Evolutionary conservation across 768 basidiomycete species (phyloP).

Genomic region (Amanita molliuscula): DNA sequence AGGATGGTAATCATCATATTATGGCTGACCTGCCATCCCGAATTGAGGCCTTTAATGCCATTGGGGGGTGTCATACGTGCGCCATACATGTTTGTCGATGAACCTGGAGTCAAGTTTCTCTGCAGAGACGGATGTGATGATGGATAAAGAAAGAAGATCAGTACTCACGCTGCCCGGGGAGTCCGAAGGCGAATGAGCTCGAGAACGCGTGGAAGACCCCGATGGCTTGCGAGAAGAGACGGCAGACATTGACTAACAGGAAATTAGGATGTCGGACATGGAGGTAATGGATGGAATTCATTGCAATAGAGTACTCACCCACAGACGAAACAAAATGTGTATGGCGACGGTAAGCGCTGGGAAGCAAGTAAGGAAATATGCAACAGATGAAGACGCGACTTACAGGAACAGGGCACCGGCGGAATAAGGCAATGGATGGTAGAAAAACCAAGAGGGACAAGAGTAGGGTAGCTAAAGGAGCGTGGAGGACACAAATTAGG

Average conservation of each 20-base stretch:
- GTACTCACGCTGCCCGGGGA: constrained; percentile 47
- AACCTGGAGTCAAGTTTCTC: constrained; percentile 12
- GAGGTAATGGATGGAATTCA: background rate
- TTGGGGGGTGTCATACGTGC: constrained; percentile 37
- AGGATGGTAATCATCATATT: constrained; percentile 10
- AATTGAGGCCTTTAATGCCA: constrained; percentile 41
- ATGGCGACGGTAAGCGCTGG: background rate
- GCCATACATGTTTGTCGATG: constrained; percentile 39
- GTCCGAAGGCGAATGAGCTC: constrained; percentile 48
- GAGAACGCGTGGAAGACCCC: constrained; percentile 56
- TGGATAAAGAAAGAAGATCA: constrained; percentile 2
- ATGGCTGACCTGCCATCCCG: constrained; percentile 53
- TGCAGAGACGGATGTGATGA: constrained; percentile 11
- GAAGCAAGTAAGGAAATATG: constrained; percentile 16
- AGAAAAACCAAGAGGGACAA: constrained; percentile 5
- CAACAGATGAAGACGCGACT: constrained; percentile 14
- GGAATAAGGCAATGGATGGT: background rate
- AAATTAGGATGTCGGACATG: constrained; percentile 10
- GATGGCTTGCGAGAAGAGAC: constrained; percentile 57
- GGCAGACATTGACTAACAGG: constrained; percentile 25
- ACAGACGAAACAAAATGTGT: constrained; percentile 17
- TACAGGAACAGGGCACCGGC: constrained; percentile 11
- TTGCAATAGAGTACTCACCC: background rate
- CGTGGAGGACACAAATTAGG: constrained; percentile 4
- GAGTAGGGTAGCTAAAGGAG: constrained; percentile 7